Evolutionary conservation across 2,329 filamentous ascomycete genomes (phyloP).

Genomic region (Exserohilum turcica): DNA sequence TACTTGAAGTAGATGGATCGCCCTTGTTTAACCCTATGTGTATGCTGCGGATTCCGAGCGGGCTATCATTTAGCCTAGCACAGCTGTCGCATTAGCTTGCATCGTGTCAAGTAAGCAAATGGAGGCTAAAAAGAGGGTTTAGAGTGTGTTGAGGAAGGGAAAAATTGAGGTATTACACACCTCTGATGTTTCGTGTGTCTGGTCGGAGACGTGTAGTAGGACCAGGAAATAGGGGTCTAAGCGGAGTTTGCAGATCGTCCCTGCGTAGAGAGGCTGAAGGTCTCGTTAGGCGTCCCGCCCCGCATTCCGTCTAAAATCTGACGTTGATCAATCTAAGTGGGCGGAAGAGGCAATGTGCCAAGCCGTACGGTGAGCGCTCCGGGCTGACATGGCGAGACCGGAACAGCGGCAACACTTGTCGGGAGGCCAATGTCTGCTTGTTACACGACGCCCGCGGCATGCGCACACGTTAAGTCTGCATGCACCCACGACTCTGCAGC

Average conservation of each 20-base stretch:
- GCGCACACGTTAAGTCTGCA: not conserved
- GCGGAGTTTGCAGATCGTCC: not conserved
- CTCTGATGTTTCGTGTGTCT: not conserved
- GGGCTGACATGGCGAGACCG: not conserved
- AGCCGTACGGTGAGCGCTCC: too few relatives aligned
- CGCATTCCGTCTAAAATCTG: not conserved
- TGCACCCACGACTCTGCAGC: not conserved
- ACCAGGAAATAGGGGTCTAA: not conserved
- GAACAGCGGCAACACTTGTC: not conserved
- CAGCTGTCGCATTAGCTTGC: too few relatives aligned
- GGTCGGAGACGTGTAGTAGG: not conserved
- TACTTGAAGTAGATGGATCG: too few relatives aligned
- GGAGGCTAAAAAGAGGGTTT: too few relatives aligned
- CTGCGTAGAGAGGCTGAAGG: not conserved
- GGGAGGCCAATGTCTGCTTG: not conserved
- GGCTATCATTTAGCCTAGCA: too few relatives aligned
- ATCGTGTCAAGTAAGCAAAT: too few relatives aligned
- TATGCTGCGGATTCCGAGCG: too few relatives aligned
- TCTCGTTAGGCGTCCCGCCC: not conserved
- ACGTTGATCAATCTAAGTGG: not conserved
- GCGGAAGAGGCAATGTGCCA: not conserved
- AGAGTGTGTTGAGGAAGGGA: too few relatives aligned
- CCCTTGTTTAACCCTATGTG: too few relatives aligned
- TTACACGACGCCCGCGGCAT: not conserved
- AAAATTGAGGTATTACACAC: too few relatives aligned